These are phyloP conservation scores for Porcisia deanei DNA, from an alignment of 208 protist genomes.

Conservation along the genomic window DNA sequence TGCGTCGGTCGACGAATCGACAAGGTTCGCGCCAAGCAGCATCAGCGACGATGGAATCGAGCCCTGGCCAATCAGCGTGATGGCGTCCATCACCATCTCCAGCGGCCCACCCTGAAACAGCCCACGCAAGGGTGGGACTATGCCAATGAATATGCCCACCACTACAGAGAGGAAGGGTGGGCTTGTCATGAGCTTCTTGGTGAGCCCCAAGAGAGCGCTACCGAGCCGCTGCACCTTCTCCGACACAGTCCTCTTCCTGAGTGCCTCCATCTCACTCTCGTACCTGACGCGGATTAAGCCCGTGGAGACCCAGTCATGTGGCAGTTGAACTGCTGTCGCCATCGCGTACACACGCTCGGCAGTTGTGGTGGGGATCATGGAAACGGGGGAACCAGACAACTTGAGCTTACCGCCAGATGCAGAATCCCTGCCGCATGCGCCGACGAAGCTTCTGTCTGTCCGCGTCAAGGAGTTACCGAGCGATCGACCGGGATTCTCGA, in stretches of 20 bases:
- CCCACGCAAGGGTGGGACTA: slow-evolving; percentile 57
- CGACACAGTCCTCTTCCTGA: slow-evolving; percentile 10
- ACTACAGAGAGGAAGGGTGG: slow-evolving; percentile 72
- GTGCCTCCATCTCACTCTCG: slow-evolving; percentile 37
- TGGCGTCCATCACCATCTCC: slow-evolving; percentile 62
- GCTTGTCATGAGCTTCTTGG: slow-evolving; percentile 39
- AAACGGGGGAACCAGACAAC: slow-evolving; percentile 6
- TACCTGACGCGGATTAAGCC: slow-evolving; percentile 62
- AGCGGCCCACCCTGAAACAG: slow-evolving; percentile 62
- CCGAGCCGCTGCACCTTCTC: slow-evolving; percentile 14
- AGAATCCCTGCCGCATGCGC: not conserved
- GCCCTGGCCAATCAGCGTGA: slow-evolving; percentile 53
- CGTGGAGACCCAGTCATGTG: slow-evolving; percentile 59
- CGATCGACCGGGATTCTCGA: not conserved
- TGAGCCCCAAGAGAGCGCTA: slow-evolving; percentile 3
- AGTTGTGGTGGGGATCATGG: slow-evolving; percentile 22
- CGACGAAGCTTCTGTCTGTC: slow-evolving; percentile 1
- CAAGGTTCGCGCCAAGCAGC: slow-evolving; percentile 72
- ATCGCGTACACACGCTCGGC: slow-evolving; percentile 19
- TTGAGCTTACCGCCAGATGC: slow-evolving; percentile 2
- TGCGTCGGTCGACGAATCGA: slow-evolving; percentile 24
- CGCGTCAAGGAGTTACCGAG: slow-evolving; percentile 18
- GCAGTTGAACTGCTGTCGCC: slow-evolving; percentile 36
- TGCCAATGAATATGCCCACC: slow-evolving; percentile 64
- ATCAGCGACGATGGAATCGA: slow-evolving; percentile 77